A percentile compares a stretch with the other conserved stretches of the same genome.
Evolutionary conservation across 2,329 filamentous ascomycete genomes (phyloP).

Genomic region (Calonectria pseudoreteaudii): DNA sequence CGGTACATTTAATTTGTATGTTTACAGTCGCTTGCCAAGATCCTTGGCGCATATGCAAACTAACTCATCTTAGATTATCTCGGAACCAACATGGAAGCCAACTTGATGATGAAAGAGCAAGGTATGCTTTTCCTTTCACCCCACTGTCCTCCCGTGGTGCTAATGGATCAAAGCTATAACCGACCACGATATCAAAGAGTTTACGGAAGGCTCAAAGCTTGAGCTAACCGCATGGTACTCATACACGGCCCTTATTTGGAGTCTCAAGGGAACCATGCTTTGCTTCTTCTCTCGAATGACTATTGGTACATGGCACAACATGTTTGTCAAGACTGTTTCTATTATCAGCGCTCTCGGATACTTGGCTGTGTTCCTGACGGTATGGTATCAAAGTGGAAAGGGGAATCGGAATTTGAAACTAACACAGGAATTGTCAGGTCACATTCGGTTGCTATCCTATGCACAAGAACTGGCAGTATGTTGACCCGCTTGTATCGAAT

Average conservation of each 20-base stretch:
- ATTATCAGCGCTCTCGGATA: conserved; percentile 21
- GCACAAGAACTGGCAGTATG: conserved; percentile 40
- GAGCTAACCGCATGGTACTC: conserved; percentile 54
- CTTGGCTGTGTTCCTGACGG: conserved; percentile 35
- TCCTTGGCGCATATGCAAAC: not conserved
- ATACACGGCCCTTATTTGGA: conserved; percentile 53
- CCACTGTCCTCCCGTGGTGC: not conserved
- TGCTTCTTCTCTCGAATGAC: conserved; percentile 46
- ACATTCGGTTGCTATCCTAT: conserved; percentile 38
- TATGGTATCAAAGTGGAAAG: not conserved
- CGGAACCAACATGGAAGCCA: conserved; percentile 39
- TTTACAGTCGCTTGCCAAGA: not conserved
- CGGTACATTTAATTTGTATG: conserved; percentile 49
- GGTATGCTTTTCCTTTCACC: conserved; percentile 5
- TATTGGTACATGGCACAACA: conserved; percentile 39
- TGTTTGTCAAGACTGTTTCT: conserved; percentile 34
- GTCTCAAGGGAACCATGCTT: conserved; percentile 44
- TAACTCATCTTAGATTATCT: conserved; percentile 24
- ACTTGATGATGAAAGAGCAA: not conserved
- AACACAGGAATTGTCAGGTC: not conserved
- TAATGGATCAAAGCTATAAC: conserved; percentile 36
- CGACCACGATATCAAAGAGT: conserved; percentile 41
- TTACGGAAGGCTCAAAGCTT: conserved; percentile 50
- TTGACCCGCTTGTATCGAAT: not conserved
- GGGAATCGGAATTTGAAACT: not conserved